phyloP scores from a whole-genome alignment of 208 protist genomes.

The Balamuthia mandrillaris region DNA sequence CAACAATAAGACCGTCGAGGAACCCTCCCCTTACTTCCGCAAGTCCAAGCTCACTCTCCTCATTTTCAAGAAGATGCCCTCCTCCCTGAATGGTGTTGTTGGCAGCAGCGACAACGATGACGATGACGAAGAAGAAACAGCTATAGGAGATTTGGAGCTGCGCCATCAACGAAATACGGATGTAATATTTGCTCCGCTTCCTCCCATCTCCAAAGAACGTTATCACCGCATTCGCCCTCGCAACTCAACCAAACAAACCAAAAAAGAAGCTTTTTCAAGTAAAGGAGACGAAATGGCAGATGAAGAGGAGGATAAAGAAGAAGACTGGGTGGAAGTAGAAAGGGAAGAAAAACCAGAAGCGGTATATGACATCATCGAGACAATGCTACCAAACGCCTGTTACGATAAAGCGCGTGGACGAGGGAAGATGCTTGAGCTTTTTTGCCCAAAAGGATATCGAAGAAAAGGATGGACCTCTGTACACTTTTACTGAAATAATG shows the following conservation, averaged over 20 bases:
- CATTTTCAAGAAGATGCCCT: constrained; percentile 58
- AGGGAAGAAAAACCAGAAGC: constrained; percentile 40
- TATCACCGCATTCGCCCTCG: background rate
- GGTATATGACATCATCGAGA: constrained; percentile 48
- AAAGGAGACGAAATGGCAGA: background rate
- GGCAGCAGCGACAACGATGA: no score
- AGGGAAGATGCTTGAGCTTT: constrained; percentile 34
- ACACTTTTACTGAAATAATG: no score
- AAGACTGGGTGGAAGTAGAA: background rate
- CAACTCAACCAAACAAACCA: background rate
- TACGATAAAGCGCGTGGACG: background rate
- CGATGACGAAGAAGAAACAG: no score
- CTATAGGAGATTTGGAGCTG: constrained; percentile 39
- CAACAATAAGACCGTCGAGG: constrained; percentile 42
- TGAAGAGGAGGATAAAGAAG: background rate
- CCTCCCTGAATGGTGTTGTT: no score
- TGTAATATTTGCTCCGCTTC: constrained; percentile 48
- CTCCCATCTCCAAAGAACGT: background rate
- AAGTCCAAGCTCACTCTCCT: constrained; percentile 55
- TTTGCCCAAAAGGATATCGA: no score
- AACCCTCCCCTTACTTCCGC: constrained; percentile 37
- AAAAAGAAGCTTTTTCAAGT: background rate
- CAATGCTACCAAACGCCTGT: constrained; percentile 26
- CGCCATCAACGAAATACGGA: constrained; percentile 65
- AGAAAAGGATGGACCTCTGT: no score